phyloP scores from a whole-genome alignment of 1,284 basidiomycete species.

The Leccinum fallax region DNA sequence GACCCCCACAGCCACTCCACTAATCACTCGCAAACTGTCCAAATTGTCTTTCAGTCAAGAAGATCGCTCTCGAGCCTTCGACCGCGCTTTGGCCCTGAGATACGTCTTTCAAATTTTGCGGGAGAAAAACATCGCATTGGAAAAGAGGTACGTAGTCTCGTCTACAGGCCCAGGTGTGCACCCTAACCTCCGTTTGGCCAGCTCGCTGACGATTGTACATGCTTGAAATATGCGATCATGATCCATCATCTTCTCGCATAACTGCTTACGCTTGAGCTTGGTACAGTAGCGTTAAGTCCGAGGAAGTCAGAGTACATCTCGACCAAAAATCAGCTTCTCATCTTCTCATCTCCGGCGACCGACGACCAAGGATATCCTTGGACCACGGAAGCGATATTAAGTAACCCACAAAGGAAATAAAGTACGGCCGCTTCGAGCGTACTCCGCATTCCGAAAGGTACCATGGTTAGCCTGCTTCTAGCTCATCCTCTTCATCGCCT shows the following conservation, averaged over 20 bases:
- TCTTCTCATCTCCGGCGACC: conserved; percentile 35
- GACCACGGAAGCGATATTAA: conserved; percentile 19
- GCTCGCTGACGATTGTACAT: conserved; percentile 22
- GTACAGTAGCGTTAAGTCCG: conserved; percentile 26
- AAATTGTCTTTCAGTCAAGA: conserved; percentile 28
- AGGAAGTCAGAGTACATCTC: conserved; percentile 33
- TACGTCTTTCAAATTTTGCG: conserved; percentile 30
- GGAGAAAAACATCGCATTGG: conserved; percentile 25
- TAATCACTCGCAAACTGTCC: conserved; percentile 24
- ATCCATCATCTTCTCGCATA: conserved; percentile 33
- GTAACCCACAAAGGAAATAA: conserved; percentile 33
- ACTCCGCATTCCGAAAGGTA: conserved; percentile 34
- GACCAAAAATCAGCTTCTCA: conserved; percentile 17
- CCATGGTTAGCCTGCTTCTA: conserved; percentile 27
- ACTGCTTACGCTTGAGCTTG: conserved; percentile 34
- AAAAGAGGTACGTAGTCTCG: conserved; percentile 28
- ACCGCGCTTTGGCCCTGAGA: conserved; percentile 36
- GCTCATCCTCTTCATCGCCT: conserved; percentile 7
- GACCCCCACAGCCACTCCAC: conserved; percentile 24
- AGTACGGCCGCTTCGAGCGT: conserved; percentile 36
- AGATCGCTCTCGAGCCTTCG: conserved; percentile 36
- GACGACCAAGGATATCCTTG: conserved; percentile 18
- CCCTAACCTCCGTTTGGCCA: not conserved
- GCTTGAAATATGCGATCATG: conserved; percentile 32
- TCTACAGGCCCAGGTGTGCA: conserved; percentile 37